Conservation (phyloP, 768 basidiomycete genomes). For the Tephrocybe sp. region DNA sequence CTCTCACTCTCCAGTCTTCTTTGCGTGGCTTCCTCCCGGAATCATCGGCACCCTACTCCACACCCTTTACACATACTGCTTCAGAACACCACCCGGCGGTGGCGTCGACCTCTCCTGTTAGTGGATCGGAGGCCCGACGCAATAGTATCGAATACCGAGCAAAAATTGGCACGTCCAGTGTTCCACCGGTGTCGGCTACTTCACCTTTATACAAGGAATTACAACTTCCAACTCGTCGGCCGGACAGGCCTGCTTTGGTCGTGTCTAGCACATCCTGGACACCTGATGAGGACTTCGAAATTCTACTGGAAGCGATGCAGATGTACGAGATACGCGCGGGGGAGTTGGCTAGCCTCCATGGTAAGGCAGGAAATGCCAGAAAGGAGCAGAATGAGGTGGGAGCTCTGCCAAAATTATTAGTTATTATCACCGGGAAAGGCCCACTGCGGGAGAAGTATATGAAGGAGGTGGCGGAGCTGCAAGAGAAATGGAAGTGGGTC, state of each 20-base stretch:
- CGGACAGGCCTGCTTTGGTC: slow-evolving; percentile 80
- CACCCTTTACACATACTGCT: slow-evolving; percentile 55
- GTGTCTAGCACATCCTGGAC: slow-evolving; percentile 98
- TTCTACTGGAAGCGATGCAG: slow-evolving; percentile 75
- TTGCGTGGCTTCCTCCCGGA: slow-evolving; percentile 54
- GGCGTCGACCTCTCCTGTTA: slow-evolving; percentile 8
- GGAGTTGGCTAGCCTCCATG: slow-evolving; percentile 17
- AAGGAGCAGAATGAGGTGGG: slow-evolving; percentile 12
- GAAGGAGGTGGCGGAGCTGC: slow-evolving; percentile 56
- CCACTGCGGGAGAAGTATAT: slow-evolving; percentile 77
- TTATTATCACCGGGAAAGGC: slow-evolving; percentile 91
- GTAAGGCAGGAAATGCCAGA: background rate
- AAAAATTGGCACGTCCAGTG: slow-evolving; percentile 6
- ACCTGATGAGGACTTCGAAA: slow-evolving; percentile 90
- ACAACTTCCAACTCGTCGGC: slow-evolving; percentile 48
- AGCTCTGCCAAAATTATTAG: slow-evolving; percentile 71
- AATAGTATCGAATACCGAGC: slow-evolving; percentile 15
- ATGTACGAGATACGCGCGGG: slow-evolving; percentile 65
- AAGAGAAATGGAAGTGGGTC: slow-evolving; percentile 75
- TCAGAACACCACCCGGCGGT: slow-evolving; percentile 23
- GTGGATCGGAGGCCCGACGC: slow-evolving; percentile 11
- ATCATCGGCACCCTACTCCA: slow-evolving; percentile 54
- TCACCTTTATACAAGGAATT: slow-evolving; percentile 33
- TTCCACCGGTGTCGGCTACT: slow-evolving; percentile 26
- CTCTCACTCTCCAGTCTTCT: slow-evolving; percentile 30